These are phyloP conservation scores for Inonotus hispidus DNA, from an alignment of 1,284 basidiomycete species.

Conservation along the genomic window DNA sequence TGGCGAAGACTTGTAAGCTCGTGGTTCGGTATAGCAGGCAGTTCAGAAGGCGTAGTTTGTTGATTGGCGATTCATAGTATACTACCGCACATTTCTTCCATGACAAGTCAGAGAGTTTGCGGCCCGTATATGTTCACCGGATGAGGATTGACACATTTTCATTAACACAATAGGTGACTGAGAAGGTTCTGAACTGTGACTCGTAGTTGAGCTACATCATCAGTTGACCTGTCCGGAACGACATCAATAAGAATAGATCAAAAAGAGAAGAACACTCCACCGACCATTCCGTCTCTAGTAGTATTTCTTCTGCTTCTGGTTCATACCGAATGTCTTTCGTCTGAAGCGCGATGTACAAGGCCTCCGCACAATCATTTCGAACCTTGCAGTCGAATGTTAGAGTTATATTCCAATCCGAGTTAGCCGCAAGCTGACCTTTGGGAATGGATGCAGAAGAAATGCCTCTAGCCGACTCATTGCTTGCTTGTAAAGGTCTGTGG, in stretches of 20 bases:
- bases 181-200: neutral
- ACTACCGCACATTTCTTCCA: neutral
- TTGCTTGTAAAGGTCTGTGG: conserved; percentile 33
- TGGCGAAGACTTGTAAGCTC: neutral
- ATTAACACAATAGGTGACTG: neutral
- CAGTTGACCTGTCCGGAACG: neutral
- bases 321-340: conserved; percentile 59
- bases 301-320: conserved; percentile 67
- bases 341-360: conserved; percentile 71
- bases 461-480: conserved; percentile 44
- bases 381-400: conserved; percentile 42
- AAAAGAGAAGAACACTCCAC: conserved; percentile 21
- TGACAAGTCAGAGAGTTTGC: neutral
- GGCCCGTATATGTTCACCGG: neutral
- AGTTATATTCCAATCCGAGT: neutral
- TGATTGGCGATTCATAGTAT: neutral
- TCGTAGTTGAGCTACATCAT: neutral
- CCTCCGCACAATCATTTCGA: conserved; percentile 74
- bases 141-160: too few species aligned
- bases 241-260: neutral
- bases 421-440: conserved; percentile 49
- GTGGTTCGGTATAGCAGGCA: neutral
- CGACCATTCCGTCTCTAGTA: conserved; percentile 83
- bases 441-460: conserved; percentile 75
- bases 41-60: neutral